Base-by-base conservation (phyloP, 805 yeast genomes). In the Barnettozyma vustinii region DNA sequence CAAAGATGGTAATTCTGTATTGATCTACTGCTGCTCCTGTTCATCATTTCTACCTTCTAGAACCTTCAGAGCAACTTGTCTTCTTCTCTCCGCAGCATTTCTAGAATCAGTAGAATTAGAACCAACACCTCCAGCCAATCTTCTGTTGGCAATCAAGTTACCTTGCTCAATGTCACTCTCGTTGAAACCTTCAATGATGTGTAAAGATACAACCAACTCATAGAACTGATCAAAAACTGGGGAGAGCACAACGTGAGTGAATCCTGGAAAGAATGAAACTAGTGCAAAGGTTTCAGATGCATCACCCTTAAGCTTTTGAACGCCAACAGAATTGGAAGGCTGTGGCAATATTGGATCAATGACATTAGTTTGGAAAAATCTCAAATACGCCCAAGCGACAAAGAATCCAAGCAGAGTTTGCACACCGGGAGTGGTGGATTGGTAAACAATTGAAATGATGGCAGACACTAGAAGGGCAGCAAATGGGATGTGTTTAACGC, bases 201-300 rank as follows among this genome's bases (percentile, higher is more conserved):
- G 77, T 18, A 81, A 55, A 39, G 67, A 66, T 3, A 67, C 68
- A 35, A 73, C 52, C 1, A 72, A 33, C 46, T 69, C 65, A 55
- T 73, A 79, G 21, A 68, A 48, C 5, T 60, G 62, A 40, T 77
- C 64, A 52, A 83, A 81, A 0, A 81, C 56, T 1, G 81, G 79
- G 32, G 71, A 69, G 43, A 88, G 62, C 23, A 75, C 53, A 3
- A 80, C 77, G 48, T 80, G 79, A 2, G 76, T 33, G 1, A 76
- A 62, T 43, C 74, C 80, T 1, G 97, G 97, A 79, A 91, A 91
- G 63, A 91, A 88, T 57, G 84, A 84, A 30, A 83, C 82, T 53
- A 91, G 74, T 48, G 87, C 81, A 71, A 91, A 91, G 1, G 92
- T 85, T 56, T 91, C 97, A 0, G 94, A 83, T 0, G 97, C 96